Evolutionary conservation across 768 basidiomycete species (phyloP), one percentile per base, ranked within the genome.

Genomic region (Kwoniella heveanensis): DNA sequence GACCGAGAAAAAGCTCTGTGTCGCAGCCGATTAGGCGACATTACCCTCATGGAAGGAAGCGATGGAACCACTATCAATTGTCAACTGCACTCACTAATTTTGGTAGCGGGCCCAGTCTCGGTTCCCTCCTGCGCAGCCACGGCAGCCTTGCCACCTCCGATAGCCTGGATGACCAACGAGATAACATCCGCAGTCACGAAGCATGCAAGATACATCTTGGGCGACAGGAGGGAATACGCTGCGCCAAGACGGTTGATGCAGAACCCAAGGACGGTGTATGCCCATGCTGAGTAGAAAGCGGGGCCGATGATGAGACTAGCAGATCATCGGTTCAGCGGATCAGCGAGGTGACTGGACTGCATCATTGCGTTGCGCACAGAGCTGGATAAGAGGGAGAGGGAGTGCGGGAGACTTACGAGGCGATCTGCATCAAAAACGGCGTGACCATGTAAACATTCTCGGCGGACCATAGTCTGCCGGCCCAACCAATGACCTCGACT

Each of bases 261-360:
- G 66, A 72, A 68, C 22, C 78, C 78, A 4, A 79, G 71, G 29
- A 75, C 36, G 26, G 69, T 75, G 62, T 79, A 80, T 13, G 66
- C 64, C 46, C 69, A 72, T 0, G 77, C 80, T 0, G 73, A 74
- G 77, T 76, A 79, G 67, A 79, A 80, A 49, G 74, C 76, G 0
- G 80, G 80, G 1, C 71, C 77, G 37, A 80, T 65, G 37, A 79
- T 77, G 2, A 80, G 73, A 26, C 76, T 77, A 36, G 8, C 26
- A 9, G 15, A n/a, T n/a, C n/a, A n/a, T n/a, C n/a, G n/a, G n/a
- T n/a, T n/a, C n/a, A n/a, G n/a, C n/a, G n/a, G n/a, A n/a, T n/a
- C n/a, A n/a, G n/a, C n/a, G n/a, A n/a, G n/a, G n/a, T n/a, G n/a
- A n/a, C n/a, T n/a, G n/a, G n/a, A n/a, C n/a, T n/a, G n/a, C n/a